These are phyloP conservation scores for Peziza echinospora DNA, from an alignment of 495 filamentous ascomycete genomes.

Conservation along the genomic window DNA sequence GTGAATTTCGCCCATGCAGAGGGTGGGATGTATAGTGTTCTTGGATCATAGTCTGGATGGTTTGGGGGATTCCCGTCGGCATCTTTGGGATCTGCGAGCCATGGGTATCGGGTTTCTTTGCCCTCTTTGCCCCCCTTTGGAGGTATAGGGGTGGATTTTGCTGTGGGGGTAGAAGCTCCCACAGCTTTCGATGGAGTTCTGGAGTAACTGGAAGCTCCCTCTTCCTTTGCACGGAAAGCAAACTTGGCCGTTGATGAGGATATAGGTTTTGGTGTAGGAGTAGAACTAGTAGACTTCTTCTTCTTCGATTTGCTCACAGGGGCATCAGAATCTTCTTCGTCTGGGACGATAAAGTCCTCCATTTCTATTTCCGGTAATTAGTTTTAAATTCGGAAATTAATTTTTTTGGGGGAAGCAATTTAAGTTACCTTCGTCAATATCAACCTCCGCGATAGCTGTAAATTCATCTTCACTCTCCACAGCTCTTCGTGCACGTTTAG, in stretches of 20 bases:
- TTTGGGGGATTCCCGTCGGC: constrained; percentile 54
- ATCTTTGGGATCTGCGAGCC: constrained; percentile 70
- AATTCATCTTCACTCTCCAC: background rate
- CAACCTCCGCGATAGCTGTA: background rate
- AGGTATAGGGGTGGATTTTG: constrained; percentile 23
- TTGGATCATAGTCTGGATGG: constrained; percentile 85
- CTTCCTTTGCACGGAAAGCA: constrained; percentile 21
- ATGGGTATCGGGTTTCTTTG: constrained; percentile 60
- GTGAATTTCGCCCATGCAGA: constrained; percentile 57
- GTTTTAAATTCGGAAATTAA: background rate
- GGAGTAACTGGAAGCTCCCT: background rate
- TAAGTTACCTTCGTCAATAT: background rate
- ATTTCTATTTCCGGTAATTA: background rate
- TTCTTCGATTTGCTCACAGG: constrained; percentile 22
- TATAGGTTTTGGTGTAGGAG: constrained; percentile 31
- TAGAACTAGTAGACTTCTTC: constrained; percentile 21
- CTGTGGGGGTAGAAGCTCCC: constrained; percentile 34
- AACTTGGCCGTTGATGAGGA: constrained; percentile 37
- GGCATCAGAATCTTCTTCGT: constrained; percentile 53
- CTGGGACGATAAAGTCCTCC: constrained; percentile 22
- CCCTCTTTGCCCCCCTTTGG: constrained; percentile 44
- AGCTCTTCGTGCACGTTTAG: background rate
- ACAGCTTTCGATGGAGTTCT: background rate
- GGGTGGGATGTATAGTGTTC: constrained; percentile 71
- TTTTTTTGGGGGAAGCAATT: background rate